A percentile compares a stretch with the other conserved stretches of the same genome.
Evolutionary conservation across 225 moss, liverwort and hornwort genomes (phyloP).

Genomic region (Physcomitrellopsis africana): DNA sequence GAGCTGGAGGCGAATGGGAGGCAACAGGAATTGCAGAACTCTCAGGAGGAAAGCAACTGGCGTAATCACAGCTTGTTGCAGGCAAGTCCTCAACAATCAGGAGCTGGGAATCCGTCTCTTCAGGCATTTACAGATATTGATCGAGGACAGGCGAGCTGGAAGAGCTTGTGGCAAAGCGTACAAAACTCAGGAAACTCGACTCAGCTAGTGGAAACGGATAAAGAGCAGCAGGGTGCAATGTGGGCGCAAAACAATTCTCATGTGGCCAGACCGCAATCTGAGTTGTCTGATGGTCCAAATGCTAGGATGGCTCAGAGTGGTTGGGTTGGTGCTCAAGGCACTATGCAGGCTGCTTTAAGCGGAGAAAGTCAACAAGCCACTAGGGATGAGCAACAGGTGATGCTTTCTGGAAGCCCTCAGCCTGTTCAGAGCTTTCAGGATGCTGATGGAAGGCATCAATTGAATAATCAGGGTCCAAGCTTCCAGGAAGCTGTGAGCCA

Average conservation of each 20-base stretch:
- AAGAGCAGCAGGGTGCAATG: slow-evolving; percentile 51
- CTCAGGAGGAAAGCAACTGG: slow-evolving; percentile 69
- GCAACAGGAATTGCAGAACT: slow-evolving; percentile 42
- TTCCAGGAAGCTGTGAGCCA: slow-evolving; percentile 39
- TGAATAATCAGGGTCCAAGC: slow-evolving; percentile 28
- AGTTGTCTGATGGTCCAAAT: slow-evolving; percentile 42
- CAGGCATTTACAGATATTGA: slow-evolving; percentile 61
- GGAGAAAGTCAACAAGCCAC: slow-evolving; percentile 49
- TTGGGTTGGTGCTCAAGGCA: slow-evolving; percentile 59
- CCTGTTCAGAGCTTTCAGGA: slow-evolving; percentile 32
- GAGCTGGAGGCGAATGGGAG: slow-evolving; percentile 47
- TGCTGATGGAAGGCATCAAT: slow-evolving; percentile 38
- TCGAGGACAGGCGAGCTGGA: slow-evolving; percentile 58
- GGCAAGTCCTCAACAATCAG: slow-evolving; percentile 51
- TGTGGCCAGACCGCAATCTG: slow-evolving; percentile 38
- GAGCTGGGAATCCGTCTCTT: slow-evolving; percentile 42
- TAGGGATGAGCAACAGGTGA: slow-evolving; percentile 37
- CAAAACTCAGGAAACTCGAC: slow-evolving; percentile 40
- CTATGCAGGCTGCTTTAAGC: slow-evolving; percentile 57
- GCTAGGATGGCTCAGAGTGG: slow-evolving; percentile 47
- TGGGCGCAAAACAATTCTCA: slow-evolving; percentile 63
- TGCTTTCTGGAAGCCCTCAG: slow-evolving; percentile 34
- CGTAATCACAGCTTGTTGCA: slow-evolving; percentile 69
- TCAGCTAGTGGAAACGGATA: slow-evolving; percentile 54
- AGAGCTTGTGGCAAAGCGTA: slow-evolving; percentile 71